Evolutionary conservation across 192 early-diverging fungal genomes (phyloP).

Genomic region (Jimgerdemannia flammicorona): DNA sequence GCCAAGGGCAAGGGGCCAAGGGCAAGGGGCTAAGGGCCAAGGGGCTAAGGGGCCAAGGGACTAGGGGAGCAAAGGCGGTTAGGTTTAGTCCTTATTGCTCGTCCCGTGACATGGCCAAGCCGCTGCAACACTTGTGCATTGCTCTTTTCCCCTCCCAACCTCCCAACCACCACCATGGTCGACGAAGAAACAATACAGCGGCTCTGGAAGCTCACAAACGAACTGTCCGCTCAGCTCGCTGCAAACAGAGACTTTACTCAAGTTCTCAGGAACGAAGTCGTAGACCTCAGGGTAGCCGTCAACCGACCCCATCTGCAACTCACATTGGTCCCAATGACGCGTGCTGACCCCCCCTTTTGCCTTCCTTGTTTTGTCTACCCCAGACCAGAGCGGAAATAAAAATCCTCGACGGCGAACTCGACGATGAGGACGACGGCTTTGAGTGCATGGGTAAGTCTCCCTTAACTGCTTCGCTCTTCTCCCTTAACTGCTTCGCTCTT

Average conservation of each 20-base stretch:
- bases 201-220: conserved; percentile 43
- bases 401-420: not conserved
- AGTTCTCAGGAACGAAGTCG: conserved; percentile 31
- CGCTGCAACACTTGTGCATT: too few relatives aligned
- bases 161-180: conserved; percentile 16
- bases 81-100: too few relatives aligned
- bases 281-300: conserved; percentile 33
- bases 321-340: not conserved
- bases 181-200: conserved; percentile 42
- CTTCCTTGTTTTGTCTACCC: not conserved
- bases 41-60: too few relatives aligned
- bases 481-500: too few relatives aligned
- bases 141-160: too few relatives aligned
- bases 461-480: too few relatives aligned
- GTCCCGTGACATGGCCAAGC: too few relatives aligned
- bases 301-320: not conserved
- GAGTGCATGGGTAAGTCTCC: not conserved
- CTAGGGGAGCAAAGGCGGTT: too few relatives aligned
- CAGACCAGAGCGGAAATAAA: conserved; percentile 1
- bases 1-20: too few relatives aligned
- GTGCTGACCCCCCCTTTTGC: not conserved
- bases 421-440: not conserved
- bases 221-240: conserved; percentile 38
- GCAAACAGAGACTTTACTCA: conserved; percentile 35
- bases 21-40: too few relatives aligned